Evolutionary conservation across 192 early-diverging fungal species (phyloP).

Genomic region (Entomortierella lignicola): DNA sequence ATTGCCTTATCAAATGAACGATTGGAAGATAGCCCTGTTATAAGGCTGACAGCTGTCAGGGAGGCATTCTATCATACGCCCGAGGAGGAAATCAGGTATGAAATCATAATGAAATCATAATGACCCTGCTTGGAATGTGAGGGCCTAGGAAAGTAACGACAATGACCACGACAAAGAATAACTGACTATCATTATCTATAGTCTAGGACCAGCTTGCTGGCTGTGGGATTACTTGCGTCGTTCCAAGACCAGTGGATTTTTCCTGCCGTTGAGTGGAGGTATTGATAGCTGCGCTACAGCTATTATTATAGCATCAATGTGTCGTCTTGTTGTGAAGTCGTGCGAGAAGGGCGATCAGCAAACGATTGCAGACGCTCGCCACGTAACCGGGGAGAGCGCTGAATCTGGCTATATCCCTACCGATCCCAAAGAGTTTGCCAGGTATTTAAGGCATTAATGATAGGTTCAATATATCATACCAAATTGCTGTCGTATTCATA

Average conservation of each 20-base stretch:
- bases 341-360: slow-evolving; percentile 67
- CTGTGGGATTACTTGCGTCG: slow-evolving; percentile 98
- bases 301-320: slow-evolving; percentile 93
- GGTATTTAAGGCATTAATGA: too few relatives aligned
- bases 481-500: too few relatives aligned
- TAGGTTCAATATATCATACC: too few relatives aligned
- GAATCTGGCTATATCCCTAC: slow-evolving; percentile 76
- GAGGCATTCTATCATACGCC: slow-evolving; percentile 74
- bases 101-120: too few relatives aligned
- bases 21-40: slow-evolving; percentile 50
- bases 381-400: slow-evolving; percentile 65
- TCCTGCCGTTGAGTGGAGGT: slow-evolving; percentile 97
- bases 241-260: slow-evolving; percentile 90
- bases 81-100: slow-evolving; percentile 87
- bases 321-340: slow-evolving; percentile 79
- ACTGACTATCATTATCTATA: too few relatives aligned
- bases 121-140: too few relatives aligned
- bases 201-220: slow-evolving; percentile 97
- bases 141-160: too few relatives aligned
- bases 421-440: slow-evolving; percentile 84
- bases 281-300: slow-evolving; percentile 95
- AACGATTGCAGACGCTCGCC: slow-evolving; percentile 80
- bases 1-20: slow-evolving; percentile 63
- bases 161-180: too few relatives aligned
- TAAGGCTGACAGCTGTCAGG: slow-evolving; percentile 62